Conservation (phyloP, 2,329 filamentous ascomycete genomes). For the Clonostachys sp. region DNA sequence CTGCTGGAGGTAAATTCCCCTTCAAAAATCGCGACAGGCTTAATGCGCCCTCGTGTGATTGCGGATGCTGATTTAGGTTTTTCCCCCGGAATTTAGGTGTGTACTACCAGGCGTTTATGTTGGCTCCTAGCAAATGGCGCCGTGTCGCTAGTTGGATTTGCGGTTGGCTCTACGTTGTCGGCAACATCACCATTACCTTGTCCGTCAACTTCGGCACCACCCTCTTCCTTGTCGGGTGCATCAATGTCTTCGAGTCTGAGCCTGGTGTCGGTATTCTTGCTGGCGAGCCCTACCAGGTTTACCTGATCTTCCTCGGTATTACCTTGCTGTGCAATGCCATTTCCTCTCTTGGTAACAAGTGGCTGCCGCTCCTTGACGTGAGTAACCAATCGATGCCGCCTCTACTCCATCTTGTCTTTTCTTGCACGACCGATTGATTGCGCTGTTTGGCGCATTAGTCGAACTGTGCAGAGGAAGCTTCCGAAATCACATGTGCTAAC, state of each 20-base stretch:
- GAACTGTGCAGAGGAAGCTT: not conserved
- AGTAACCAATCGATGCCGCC: conserved; percentile 21
- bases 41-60: not conserved
- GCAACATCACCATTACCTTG: conserved; percentile 79
- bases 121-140: conserved; percentile 57
- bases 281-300: conserved; percentile 58
- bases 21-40: not conserved
- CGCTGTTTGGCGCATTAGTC: conserved; percentile 1
- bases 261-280: conserved; percentile 37
- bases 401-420: too few species aligned
- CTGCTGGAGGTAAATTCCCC: conserved; percentile 53
- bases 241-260: conserved; percentile 48
- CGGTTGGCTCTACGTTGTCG: conserved; percentile 73
- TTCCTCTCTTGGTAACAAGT: conserved; percentile 63
- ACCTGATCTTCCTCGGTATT: conserved; percentile 67
- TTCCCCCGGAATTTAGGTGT: conserved; percentile 33
- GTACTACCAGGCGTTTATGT: conserved; percentile 77
- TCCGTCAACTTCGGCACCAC: conserved; percentile 79
- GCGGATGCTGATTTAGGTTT: conserved; percentile 1
- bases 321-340: conserved; percentile 61
- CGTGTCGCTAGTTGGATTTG: conserved; percentile 65
- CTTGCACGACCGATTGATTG: not conserved
- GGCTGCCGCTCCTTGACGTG: conserved; percentile 66
- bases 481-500: not conserved
- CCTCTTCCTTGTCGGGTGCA: conserved; percentile 51